Conservation (phyloP, 495 filamentous ascomycete genomes). For the Penicillium turbatum region DNA sequence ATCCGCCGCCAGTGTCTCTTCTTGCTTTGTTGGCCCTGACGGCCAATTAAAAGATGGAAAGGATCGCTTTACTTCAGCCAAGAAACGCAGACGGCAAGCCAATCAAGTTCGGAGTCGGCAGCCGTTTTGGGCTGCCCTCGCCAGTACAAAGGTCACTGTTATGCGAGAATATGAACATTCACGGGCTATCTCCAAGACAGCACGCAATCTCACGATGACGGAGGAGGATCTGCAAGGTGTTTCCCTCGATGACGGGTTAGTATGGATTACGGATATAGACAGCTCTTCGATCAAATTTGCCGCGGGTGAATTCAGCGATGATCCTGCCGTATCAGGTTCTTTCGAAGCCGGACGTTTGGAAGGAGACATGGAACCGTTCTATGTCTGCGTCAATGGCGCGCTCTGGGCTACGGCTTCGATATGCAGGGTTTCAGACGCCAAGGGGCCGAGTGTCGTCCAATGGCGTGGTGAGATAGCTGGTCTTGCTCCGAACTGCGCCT, state of each 20-base stretch:
- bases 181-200: slow-evolving; percentile 69
- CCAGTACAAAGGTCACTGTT: slow-evolving; percentile 90
- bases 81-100: slow-evolving; percentile 85
- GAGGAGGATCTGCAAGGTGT: slow-evolving; percentile 80
- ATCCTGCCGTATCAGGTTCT: slow-evolving; percentile 27
- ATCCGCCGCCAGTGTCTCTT: slow-evolving; percentile 43
- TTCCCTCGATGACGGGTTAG: slow-evolving; percentile 70
- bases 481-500: slow-evolving; percentile 78
- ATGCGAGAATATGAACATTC: slow-evolving; percentile 89
- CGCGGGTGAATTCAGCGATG: slow-evolving; percentile 62
- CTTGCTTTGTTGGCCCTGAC: slow-evolving; percentile 46
- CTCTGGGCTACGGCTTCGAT: slow-evolving; percentile 82
- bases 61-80: slow-evolving; percentile 56
- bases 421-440: slow-evolving; percentile 45
- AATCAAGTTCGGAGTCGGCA: slow-evolving; percentile 84
- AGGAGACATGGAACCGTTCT: slow-evolving; percentile 68
- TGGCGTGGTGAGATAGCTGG: slow-evolving; percentile 88
- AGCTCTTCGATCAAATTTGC: slow-evolving; percentile 79
- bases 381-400: slow-evolving; percentile 82
- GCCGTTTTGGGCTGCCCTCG: slow-evolving; percentile 90
- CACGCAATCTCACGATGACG: slow-evolving; percentile 61
- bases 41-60: slow-evolving; percentile 52
- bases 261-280: slow-evolving; percentile 85
- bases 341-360: slow-evolving; percentile 35
- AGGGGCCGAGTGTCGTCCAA: slow-evolving; percentile 46